phyloP scores from a whole-genome alignment of 2,329 filamentous ascomycete genomes.

The Exophiala xenobiotica region DNA sequence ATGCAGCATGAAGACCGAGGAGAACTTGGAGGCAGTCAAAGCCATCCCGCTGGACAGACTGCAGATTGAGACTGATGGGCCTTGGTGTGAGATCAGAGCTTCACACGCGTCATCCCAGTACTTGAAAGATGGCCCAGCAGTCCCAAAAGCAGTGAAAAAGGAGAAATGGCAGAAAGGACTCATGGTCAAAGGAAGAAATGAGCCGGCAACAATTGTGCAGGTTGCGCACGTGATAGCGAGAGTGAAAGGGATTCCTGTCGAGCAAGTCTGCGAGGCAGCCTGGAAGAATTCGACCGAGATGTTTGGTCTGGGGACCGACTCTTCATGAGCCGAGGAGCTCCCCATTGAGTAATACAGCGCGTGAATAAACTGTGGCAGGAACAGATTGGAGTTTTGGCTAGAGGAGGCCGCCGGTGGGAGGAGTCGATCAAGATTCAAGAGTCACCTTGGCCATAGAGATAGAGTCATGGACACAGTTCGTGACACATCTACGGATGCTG shows the following conservation, averaged over 20 bases:
- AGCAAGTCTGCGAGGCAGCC: conserved; percentile 79
- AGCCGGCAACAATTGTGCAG: conserved; percentile 80
- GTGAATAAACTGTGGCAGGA: too few species aligned
- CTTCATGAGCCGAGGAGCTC: not conserved
- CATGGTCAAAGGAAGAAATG: conserved; percentile 94
- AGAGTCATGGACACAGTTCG: not conserved
- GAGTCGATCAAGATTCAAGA: too few species aligned
- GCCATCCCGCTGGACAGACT: conserved; percentile 74
- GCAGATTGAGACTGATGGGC: conserved; percentile 95
- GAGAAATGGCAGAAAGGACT: conserved; percentile 85
- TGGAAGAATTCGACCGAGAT: conserved; percentile 69
- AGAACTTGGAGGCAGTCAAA: conserved; percentile 83
- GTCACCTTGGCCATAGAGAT: too few species aligned
- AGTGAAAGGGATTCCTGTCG: conserved; percentile 75
- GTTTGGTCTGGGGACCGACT: conserved; percentile 65
- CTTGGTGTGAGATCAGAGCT: conserved; percentile 92
- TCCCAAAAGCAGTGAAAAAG: conserved; percentile 88
- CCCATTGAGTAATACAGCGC: conserved; percentile 7
- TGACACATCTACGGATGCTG: too few species aligned
- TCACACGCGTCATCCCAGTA: conserved; percentile 82
- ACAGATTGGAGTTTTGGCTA: too few species aligned
- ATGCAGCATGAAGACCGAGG: conserved; percentile 89
- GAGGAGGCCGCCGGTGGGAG: too few species aligned
- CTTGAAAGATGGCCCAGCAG: conserved; percentile 60
- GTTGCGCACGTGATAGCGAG: conserved; percentile 86